Percentiles rank a stretch among this genome's conserved stretches.
Evolutionary conservation across 2,329 filamentous ascomycete genomes (phyloP).

Genomic region (Neofusicoccum cordaticola): DNA sequence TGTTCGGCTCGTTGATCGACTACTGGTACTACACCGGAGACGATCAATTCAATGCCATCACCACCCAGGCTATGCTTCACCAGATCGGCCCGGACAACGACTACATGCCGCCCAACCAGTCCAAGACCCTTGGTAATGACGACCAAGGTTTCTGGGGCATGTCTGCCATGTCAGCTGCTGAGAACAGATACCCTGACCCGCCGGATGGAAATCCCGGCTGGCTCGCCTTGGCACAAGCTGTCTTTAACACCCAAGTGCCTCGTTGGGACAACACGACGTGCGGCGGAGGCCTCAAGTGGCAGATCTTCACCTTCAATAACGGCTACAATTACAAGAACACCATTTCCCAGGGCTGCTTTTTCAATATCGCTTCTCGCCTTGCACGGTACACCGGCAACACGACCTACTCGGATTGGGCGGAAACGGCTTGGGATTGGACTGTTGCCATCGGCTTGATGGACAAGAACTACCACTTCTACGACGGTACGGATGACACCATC

Average conservation of each 20-base stretch:
- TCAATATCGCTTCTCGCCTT: conserved; percentile 64
- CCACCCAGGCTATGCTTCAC: conserved; percentile 60
- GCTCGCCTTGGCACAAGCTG: conserved; percentile 74
- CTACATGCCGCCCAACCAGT: conserved; percentile 56
- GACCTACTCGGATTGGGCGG: conserved; percentile 76
- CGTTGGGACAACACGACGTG: conserved; percentile 69
- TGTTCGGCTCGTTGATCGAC: conserved; percentile 40
- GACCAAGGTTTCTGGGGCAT: conserved; percentile 61
- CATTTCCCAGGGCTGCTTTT: conserved; percentile 58
- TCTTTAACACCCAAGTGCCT: conserved; percentile 73
- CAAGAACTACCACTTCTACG: conserved; percentile 42
- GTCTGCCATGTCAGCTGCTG: conserved; percentile 57
- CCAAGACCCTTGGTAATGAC: conserved; percentile 52
- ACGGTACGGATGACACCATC: conserved; percentile 42
- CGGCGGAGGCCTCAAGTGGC: conserved; percentile 77
- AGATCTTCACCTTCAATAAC: conserved; percentile 75
- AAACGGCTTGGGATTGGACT: conserved; percentile 60
- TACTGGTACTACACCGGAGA: conserved; percentile 45
- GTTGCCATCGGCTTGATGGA: conserved; percentile 55
- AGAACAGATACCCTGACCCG: conserved; percentile 47
- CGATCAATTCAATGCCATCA: conserved; percentile 38
- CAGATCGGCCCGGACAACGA: conserved; percentile 71
- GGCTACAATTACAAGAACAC: conserved; percentile 62
- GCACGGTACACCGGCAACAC: conserved; percentile 75
- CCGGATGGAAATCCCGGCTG: conserved; percentile 56